Evolutionary conservation across 805 yeast genomes (phyloP).

Genomic region (Yarrowia phangngaensis): DNA sequence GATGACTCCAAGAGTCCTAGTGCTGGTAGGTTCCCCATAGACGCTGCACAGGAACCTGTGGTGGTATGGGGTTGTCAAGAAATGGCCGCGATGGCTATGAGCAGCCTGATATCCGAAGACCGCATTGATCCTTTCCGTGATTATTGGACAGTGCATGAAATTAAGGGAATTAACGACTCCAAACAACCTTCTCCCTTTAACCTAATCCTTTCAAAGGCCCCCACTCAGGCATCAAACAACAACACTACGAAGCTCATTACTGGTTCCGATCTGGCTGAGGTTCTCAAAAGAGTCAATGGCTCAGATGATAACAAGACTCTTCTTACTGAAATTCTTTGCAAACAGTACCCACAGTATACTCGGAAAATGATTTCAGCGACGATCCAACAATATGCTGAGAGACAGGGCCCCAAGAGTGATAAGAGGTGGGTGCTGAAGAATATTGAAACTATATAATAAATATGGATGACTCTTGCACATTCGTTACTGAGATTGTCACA

Average conservation of each 20-base stretch:
- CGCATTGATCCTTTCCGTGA: conserved; percentile 9
- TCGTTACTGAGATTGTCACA: no score
- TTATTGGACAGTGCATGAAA: background rate
- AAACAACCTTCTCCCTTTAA: no score
- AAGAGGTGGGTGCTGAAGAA: conserved; percentile 20
- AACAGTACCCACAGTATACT: conserved; percentile 9
- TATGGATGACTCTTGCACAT: no score
- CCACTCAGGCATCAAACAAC: no score
- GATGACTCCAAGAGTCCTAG: conserved; percentile 7
- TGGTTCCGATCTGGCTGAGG: background rate
- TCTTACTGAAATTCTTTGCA: conserved; percentile 3
- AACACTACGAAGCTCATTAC: conserved; percentile 5
- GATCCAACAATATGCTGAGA: conserved; percentile 8
- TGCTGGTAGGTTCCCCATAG: background rate
- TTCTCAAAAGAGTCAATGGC: conserved; percentile 1
- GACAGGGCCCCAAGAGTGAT: conserved; percentile 1
- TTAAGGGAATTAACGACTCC: background rate
- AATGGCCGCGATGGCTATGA: conserved; percentile 3
- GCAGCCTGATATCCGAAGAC: background rate
- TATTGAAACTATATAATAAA: no score
- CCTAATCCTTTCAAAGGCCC: no score
- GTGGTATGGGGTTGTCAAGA: conserved; percentile 9
- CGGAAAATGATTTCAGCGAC: conserved; percentile 14
- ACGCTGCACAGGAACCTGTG: conserved; percentile 14
- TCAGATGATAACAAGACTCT: conserved; percentile 16